Evolutionary conservation across 2,329 filamentous ascomycete genomes (phyloP), one percentile per base, ranked within the genome.

Genomic region (Pseudopyrenochaeta lycopersici): DNA sequence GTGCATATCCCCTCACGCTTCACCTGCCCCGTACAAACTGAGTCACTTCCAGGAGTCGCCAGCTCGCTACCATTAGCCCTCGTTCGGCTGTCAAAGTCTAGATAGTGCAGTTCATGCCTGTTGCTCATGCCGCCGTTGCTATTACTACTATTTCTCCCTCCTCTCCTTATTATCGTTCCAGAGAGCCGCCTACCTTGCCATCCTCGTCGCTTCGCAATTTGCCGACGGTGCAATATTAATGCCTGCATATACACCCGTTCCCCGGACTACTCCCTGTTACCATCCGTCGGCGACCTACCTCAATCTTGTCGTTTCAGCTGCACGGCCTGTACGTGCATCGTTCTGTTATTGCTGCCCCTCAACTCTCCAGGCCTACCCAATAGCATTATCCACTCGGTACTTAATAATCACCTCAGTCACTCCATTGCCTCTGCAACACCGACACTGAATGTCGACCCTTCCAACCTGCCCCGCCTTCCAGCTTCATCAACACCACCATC

Each of bases 31-130:
- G 63, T 60, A 47, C 56, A 27, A 49, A 43, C 36, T 44, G 44
- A 52, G 17, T 51, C 48, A 46, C 56, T 49, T 33, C 56, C 48
- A 63, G 52, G 49, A 54, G 53, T 57, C 60, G 50, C 58, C 60
- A 46, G 56, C 56, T 45, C 49, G 56, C 67, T 70, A 64, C 66
- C 59, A 68, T 20, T 55, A 45, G 46, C 39, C 59, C 55, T 62
- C 40, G 58, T 50, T 58, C 46, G 55, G 44, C 45, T 44, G 51
- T 44, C 40, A 46, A 46, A 44, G 49, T 56, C 58, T 49, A 63
- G 49, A 60, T 68, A 70, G 64, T 62, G 62, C 62, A 41, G 63
- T 59, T 57, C 53, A 68, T 68, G 70, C 65, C 57, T 61, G 63
- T 52, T 62, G 41, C 64, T 70, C 63, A 68, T 71, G 59, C 65